Evolutionary conservation across 2,329 filamentous ascomycete species (phyloP).

Genomic region (Alternaria brassicicola): DNA sequence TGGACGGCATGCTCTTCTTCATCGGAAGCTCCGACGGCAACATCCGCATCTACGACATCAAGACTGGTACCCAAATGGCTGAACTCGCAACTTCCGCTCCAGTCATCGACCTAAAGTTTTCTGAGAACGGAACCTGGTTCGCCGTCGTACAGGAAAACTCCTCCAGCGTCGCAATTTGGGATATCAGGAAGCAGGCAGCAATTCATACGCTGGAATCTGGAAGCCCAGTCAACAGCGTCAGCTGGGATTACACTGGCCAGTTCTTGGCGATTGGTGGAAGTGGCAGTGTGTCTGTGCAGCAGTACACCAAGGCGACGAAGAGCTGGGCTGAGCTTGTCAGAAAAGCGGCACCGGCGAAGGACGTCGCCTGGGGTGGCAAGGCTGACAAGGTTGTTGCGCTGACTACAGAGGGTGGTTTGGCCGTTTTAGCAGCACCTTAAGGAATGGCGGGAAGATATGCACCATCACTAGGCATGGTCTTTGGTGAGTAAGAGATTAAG

Average conservation of each 20-base stretch:
- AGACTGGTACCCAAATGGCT: slow-evolving; percentile 76
- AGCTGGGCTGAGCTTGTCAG: slow-evolving; percentile 85
- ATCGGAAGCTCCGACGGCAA: slow-evolving; percentile 79
- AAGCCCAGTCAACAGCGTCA: slow-evolving; percentile 73
- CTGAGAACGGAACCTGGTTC: slow-evolving; percentile 96
- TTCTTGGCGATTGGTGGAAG: slow-evolving; percentile 84
- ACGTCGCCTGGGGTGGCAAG: slow-evolving; percentile 76
- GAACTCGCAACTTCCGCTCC: slow-evolving; percentile 70
- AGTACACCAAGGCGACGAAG: slow-evolving; percentile 87
- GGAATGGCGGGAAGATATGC: not conserved
- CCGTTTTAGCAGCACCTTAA: slow-evolving; percentile 62
- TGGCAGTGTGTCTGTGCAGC: slow-evolving; percentile 82
- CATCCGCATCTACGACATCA: slow-evolving; percentile 88
- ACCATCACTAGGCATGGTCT: not conserved
- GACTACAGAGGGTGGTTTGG: slow-evolving; percentile 76
- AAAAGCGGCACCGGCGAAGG: slow-evolving; percentile 73
- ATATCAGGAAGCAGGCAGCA: slow-evolving; percentile 82
- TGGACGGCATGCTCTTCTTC: slow-evolving; percentile 92
- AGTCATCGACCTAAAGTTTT: slow-evolving; percentile 80
- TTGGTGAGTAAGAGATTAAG: not conserved
- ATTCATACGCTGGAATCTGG: slow-evolving; percentile 88
- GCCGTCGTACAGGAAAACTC: slow-evolving; percentile 80
- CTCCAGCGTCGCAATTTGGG: slow-evolving; percentile 83
- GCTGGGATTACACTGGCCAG: slow-evolving; percentile 95
- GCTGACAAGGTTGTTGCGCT: slow-evolving; percentile 78